Evolutionary conservation across 805 yeast species (phyloP).

Genomic region (Candida piceae): DNA sequence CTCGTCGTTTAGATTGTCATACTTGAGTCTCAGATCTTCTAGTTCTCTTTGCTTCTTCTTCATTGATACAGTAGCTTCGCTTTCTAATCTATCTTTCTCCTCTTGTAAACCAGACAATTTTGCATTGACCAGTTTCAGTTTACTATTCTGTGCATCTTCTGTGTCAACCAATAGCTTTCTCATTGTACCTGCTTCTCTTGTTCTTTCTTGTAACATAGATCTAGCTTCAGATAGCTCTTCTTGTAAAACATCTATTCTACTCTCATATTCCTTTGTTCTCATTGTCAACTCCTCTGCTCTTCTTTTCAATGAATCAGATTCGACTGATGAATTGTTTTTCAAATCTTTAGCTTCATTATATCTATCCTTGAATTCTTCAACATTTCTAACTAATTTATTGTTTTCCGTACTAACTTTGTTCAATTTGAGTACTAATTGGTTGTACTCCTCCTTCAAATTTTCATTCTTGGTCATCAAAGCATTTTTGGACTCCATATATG

Average conservation of each 20-base stretch:
- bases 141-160: conserved; percentile 51
- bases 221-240: conserved; percentile 80
- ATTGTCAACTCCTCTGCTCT: conserved; percentile 69
- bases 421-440: conserved; percentile 33
- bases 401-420: conserved; percentile 39
- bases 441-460: conserved; percentile 26
- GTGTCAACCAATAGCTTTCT: conserved; percentile 63
- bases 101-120: conserved; percentile 49
- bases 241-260: conserved; percentile 60
- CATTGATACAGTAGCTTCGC: conserved; percentile 41
- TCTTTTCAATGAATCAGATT: conserved; percentile 47
- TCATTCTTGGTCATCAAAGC: conserved; percentile 40
- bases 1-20: conserved; percentile 30
- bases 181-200: conserved; percentile 71
- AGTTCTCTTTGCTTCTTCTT: conserved; percentile 60
- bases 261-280: conserved; percentile 60
- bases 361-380: conserved; percentile 36
- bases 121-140: conserved; percentile 50
- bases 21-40: conserved; percentile 51
- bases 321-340: conserved; percentile 29
- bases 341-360: conserved; percentile 31
- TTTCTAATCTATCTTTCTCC: conserved; percentile 58
- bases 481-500: conserved; percentile 35
- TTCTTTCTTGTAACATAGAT: conserved; percentile 69
- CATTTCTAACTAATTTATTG: conserved; percentile 34